A percentile compares a stretch with the other conserved stretches of the same genome.
Conservation (phyloP, 345 rosid genomes). For the Atalantia buxifolia region DNA sequence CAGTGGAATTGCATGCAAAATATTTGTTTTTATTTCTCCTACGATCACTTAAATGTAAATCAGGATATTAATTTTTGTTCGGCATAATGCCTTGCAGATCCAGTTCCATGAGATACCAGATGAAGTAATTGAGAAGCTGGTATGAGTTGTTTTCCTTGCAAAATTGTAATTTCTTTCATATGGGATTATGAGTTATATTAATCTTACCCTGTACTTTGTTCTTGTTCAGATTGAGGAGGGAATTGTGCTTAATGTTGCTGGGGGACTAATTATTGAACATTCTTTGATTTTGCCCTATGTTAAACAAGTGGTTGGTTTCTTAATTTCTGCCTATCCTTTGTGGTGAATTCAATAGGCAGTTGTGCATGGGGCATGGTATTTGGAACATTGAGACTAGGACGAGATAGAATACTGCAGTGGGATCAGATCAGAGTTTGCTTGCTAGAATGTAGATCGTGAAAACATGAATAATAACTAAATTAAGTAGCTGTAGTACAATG, state of each 20-base stretch:
- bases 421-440: background rate
- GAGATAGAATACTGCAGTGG: background rate
- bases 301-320: conserved; percentile 71
- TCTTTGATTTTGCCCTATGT: conserved; percentile 62
- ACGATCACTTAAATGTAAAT: background rate
- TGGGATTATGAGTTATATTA: background rate
- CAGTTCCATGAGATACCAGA: conserved; percentile 81
- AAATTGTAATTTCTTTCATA: background rate
- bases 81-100: conserved; percentile 51
- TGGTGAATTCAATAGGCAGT: background rate
- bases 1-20: background rate
- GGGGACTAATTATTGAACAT: conserved; percentile 79
- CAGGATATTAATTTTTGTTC: background rate
- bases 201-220: background rate
- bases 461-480: background rate
- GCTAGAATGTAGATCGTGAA: background rate
- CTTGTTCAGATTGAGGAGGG: conserved; percentile 69
- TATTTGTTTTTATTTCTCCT: background rate
- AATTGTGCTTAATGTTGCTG: conserved; percentile 68
- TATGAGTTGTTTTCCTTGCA: conserved; percentile 19
- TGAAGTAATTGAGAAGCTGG: conserved; percentile 77
- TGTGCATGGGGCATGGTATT: background rate
- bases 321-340: background rate
- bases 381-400: background rate
- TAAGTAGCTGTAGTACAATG: background rate